phyloP scores from a whole-genome alignment of 768 basidiomycete genomes.

The Rubroboletus pulcherrimus region DNA sequence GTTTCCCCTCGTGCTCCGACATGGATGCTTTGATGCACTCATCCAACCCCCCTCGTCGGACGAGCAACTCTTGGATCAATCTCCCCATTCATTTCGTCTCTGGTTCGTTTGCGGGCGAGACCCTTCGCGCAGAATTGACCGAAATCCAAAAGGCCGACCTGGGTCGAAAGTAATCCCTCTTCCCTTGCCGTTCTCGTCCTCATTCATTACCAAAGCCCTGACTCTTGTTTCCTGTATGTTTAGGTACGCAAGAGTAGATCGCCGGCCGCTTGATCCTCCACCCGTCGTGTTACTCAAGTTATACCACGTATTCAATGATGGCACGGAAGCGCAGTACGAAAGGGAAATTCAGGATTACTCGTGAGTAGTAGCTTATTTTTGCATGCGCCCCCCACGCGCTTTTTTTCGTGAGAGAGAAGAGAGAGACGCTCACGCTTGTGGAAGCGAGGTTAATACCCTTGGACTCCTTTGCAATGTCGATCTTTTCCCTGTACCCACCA shows the following conservation, averaged over 20 bases:
- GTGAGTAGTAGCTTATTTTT: conserved; percentile 28
- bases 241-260: conserved; percentile 59
- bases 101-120: conserved; percentile 59
- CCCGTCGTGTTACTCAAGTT: conserved; percentile 53
- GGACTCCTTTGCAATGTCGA: conserved; percentile 78
- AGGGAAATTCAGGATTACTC: conserved; percentile 49
- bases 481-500: conserved; percentile 56
- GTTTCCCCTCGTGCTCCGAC: background rate
- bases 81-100: conserved; percentile 50
- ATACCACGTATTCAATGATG: conserved; percentile 42
- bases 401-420: background rate
- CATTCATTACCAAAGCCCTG: conserved; percentile 2
- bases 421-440: conserved; percentile 6
- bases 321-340: conserved; percentile 39
- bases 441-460: conserved; percentile 57
- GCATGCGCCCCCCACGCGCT: background rate
- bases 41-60: conserved; percentile 23
- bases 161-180: conserved; percentile 54
- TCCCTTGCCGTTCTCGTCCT: background rate
- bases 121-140: conserved; percentile 49
- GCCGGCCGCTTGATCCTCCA: conserved; percentile 67
- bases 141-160: conserved; percentile 67
- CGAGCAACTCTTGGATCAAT: conserved; percentile 27
- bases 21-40: conserved; percentile 20
- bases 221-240: conserved; percentile 1